Percentiles rank a stretch among this genome's conserved stretches.
phyloP scores from a whole-genome alignment of 2,329 filamentous ascomycete genomes.

The Dactylellina parvicollis region DNA sequence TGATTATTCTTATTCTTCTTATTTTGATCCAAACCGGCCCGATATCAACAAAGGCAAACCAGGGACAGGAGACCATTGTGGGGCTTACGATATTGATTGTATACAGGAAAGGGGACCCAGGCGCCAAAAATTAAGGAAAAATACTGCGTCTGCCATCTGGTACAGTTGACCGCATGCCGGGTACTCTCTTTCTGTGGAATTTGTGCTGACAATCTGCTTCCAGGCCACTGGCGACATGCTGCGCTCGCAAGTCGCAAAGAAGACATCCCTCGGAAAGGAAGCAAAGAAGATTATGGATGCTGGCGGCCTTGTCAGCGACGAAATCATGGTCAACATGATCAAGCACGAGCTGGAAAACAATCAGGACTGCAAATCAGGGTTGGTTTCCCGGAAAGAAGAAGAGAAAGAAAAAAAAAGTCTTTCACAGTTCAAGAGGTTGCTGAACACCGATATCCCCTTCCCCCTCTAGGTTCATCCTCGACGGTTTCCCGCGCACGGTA shows the following conservation, averaged over 20 bases:
- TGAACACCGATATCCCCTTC: constrained; percentile 47
- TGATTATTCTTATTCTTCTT: too few species aligned
- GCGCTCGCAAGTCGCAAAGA: constrained; percentile 96
- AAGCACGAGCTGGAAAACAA: constrained; percentile 95
- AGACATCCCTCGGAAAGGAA: constrained; percentile 91
- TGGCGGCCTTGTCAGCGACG: constrained; percentile 95
- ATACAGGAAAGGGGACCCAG: constrained; percentile 94
- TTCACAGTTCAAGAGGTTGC: too few species aligned
- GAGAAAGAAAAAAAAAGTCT: background rate
- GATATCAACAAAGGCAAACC: constrained; percentile 1
- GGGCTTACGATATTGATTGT: constrained; percentile 52
- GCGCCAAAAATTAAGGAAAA: constrained; percentile 98
- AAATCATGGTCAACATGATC: constrained; percentile 99
- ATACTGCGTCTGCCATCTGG: constrained; percentile 96
- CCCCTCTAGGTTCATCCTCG: constrained; percentile 81
- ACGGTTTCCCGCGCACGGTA: constrained; percentile 97
- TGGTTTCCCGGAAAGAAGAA: constrained; percentile 60
- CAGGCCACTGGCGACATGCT: constrained; percentile 99
- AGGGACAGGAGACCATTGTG: constrained; percentile 26
- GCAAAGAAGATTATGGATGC: constrained; percentile 99
- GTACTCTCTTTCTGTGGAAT: background rate
- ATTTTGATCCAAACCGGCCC: too few species aligned
- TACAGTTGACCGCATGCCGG: constrained; percentile 65
- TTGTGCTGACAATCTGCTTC: background rate
- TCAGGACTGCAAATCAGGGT: constrained; percentile 96